Base-by-base conservation (phyloP, 257 asterid genomes). In the Hygrophila difformis region DNA sequence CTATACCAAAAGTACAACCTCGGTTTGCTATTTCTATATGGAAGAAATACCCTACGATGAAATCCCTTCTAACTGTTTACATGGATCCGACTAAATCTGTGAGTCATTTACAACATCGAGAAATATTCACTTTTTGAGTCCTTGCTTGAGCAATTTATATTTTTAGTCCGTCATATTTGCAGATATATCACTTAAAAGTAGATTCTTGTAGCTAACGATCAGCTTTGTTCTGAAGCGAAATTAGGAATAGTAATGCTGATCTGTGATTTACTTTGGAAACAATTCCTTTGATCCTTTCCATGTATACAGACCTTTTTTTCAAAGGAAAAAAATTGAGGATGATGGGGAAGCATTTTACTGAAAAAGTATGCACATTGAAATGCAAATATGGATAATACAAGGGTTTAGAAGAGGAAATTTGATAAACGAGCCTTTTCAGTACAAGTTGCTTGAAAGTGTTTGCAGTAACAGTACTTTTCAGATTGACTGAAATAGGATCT, bases 1-100 rank as follows among this genome's bases (percentile, higher is more conserved):
- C 94, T 44, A 77, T 89, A 33, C 98, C 96, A 13, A 89, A 89
- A 76, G 94, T 85, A 56, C 98, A 89, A 56, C 98, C 98, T 17
- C 83, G 93, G 57, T 79, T 67, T 62, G 94, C 98, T 38, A 59
- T 89, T 21, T 85, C 98, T 47, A 85, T 89, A 59, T 70, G 93
- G 87, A 85, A 85, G 80, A 82, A 75, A 62, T 89, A 82, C 71
- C 93, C 98, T 46, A 75, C 98, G 16, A 82, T 89, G 98, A 82
- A 75, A 77, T 85, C 98, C 60, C 96, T 89, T 64, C 57, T 89
- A 66, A 69, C 63, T 39, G 78, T 82, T 55, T 85, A 89, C 82
- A 75, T 85, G 98, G 93, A 89, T 65, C 84, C 93, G 18, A 64
- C 70, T 54, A 85, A 70, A 82, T 73, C 96, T 40, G 96, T 89